Evolutionary conservation across 2,329 filamentous ascomycete species (phyloP), one percentile per base, ranked within the genome.

Genomic region (Hymenoscyphus linearis): DNA sequence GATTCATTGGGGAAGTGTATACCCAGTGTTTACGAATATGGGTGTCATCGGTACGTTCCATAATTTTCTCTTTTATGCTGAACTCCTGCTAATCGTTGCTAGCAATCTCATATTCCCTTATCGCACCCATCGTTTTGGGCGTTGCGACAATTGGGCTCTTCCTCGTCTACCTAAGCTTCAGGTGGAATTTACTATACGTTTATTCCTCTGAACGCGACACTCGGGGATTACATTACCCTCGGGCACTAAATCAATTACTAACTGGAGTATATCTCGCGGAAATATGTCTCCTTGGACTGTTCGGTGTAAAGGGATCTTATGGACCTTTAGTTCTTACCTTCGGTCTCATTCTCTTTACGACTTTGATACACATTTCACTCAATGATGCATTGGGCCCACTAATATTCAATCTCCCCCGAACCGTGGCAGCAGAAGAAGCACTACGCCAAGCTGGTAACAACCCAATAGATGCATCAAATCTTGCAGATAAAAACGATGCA

Each of bases 101-200:
- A 81, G 85, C 84, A 13, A 84, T 88, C 61, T 82, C 82, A 34
- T 89, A 89, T 69, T 82, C 85, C 3, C 82, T 82, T 63, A 86
- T 89, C 64, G 84, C 85, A 6, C 86, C 86, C 3, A 73, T 88
- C n/a, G 82, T 88, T 37, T 76, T 88, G 47, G 82, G 82, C 6
- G 88, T 88, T 65, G 84, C 84, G 1, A 79, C 82, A 13, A 77
- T 85, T 47, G 85, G 85, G n/a, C 76, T 88, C 5, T 82, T 76
- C 59, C 73, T 88, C 25, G 85, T 88, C 74, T 88, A 88, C 71
- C 76, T 84, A 64, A 83, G 83, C 62, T 88, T 85, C 72, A 79
- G 83, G 22, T 88, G 88, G 76, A 86, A 87, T 72, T 71, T 89
- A 54, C 75, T 88, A 16, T 88, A 84, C 71, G 83, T 87, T 31